Percentiles rank a stretch among this genome's conserved stretches.
phyloP scores from a whole-genome alignment of 768 basidiomycete species.

The Boletus rubropictus region DNA sequence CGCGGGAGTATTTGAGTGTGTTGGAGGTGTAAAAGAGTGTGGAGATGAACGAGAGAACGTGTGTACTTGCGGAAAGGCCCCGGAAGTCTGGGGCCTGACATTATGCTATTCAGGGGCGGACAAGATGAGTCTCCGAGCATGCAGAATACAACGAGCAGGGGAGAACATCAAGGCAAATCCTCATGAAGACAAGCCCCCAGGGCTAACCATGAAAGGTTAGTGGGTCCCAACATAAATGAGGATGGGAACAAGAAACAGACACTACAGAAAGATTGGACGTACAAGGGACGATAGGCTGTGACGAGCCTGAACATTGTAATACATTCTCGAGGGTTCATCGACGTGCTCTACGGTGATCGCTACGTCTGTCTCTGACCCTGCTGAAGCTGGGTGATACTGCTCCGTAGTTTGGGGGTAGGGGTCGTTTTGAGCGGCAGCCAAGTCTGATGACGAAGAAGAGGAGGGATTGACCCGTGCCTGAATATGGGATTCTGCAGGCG shows the following conservation, averaged over 20 bases:
- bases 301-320: constrained; percentile 12
- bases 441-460: constrained; percentile 5
- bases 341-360: constrained; percentile 18
- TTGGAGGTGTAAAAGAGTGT: constrained; percentile 19
- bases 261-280: constrained; percentile 5
- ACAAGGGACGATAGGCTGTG: constrained; percentile 24
- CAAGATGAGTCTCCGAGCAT: background rate
- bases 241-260: background rate
- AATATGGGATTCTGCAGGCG: background rate
- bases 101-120: constrained; percentile 13
- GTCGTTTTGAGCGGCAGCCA: background rate
- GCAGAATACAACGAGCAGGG: background rate
- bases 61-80: constrained; percentile 5
- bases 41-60: constrained; percentile 16
- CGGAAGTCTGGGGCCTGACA: background rate
- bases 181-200: background rate
- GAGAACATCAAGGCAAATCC: background rate
- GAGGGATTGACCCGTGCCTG: background rate
- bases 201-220: background rate
- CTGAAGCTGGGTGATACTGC: constrained; percentile 3
- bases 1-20: constrained; percentile 22
- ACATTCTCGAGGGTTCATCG: constrained; percentile 4
- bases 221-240: background rate
- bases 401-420: constrained; percentile 4
- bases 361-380: constrained; percentile 1